Evolutionary conservation across 2,329 filamentous ascomycete species (phyloP).

Genomic region (Trichoderma sp.): DNA sequence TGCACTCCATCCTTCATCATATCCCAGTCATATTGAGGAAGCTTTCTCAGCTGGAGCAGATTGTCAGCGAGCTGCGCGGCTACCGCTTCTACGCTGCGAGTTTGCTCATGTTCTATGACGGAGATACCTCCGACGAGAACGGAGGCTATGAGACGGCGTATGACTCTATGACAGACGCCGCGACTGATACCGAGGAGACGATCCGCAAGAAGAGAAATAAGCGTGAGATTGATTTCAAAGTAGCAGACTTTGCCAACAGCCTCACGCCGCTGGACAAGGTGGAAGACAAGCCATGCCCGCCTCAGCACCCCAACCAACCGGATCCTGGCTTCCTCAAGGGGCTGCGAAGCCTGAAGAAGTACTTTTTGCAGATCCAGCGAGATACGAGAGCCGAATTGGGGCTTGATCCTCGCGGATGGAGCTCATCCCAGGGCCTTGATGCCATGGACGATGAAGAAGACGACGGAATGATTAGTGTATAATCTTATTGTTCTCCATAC

Average conservation of each 20-base stretch:
- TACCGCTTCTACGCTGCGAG: slow-evolving; percentile 97
- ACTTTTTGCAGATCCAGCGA: slow-evolving; percentile 84
- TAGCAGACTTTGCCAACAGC: slow-evolving; percentile 98
- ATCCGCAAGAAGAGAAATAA: slow-evolving; percentile 51
- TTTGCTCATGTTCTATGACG: slow-evolving; percentile 93
- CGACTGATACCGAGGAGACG: slow-evolving; percentile 60
- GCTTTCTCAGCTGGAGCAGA: slow-evolving; percentile 77
- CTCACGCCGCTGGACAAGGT: slow-evolving; percentile 81
- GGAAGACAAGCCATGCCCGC: slow-evolving; percentile 69
- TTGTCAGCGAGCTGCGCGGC: slow-evolving; percentile 75
- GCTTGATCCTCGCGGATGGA: slow-evolving; percentile 40
- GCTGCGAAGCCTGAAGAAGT: slow-evolving; percentile 73
- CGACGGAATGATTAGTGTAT: slow-evolving; percentile 39
- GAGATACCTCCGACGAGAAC: slow-evolving; percentile 60
- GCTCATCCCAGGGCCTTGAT: slow-evolving; percentile 17
- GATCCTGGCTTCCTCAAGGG: slow-evolving; percentile 90
- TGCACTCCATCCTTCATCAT: slow-evolving; percentile 77
- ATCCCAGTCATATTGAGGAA: slow-evolving; percentile 88
- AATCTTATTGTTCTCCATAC: slow-evolving; percentile 9
- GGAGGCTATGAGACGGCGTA: slow-evolving; percentile 52
- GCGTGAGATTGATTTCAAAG: slow-evolving; percentile 83
- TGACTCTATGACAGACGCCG: slow-evolving; percentile 60
- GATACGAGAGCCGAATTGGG: slow-evolving; percentile 65
- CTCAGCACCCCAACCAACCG: slow-evolving; percentile 74
- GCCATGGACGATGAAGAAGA: slow-evolving; percentile 33